phyloP scores from a whole-genome alignment of 2,329 filamentous ascomycete genomes.

The Periglandula ipomoeae region DNA sequence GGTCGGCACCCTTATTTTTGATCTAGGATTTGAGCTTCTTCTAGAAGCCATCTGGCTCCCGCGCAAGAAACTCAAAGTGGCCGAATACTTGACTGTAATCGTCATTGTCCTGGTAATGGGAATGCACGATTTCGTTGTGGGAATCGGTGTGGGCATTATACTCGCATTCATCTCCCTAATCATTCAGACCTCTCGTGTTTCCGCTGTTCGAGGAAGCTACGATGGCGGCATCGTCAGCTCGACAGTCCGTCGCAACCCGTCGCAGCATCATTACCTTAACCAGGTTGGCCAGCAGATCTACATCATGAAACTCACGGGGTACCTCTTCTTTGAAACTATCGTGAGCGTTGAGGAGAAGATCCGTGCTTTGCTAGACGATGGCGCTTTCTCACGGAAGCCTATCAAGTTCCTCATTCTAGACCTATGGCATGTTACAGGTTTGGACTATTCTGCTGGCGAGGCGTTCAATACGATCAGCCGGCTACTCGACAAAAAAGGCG shows the following conservation, averaged over 20 bases:
- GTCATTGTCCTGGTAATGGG: slow-evolving; percentile 94
- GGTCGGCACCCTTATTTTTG: slow-evolving; percentile 89
- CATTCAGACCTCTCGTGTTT: slow-evolving; percentile 81
- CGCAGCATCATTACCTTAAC: slow-evolving; percentile 78
- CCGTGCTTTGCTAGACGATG: slow-evolving; percentile 70
- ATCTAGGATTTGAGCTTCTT: slow-evolving; percentile 86
- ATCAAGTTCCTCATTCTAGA: slow-evolving; percentile 89
- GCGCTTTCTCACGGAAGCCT: slow-evolving; percentile 65
- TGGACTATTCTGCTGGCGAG: slow-evolving; percentile 94
- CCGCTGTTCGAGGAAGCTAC: slow-evolving; percentile 83
- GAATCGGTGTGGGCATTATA: slow-evolving; percentile 85
- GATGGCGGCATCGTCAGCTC: slow-evolving; percentile 83
- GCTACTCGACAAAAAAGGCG: slow-evolving; percentile 65
- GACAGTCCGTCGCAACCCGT: slow-evolving; percentile 82
- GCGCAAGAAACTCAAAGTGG: slow-evolving; percentile 73
- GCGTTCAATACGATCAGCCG: slow-evolving; percentile 90
- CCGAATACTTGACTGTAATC: slow-evolving; percentile 85
- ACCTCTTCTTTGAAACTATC: slow-evolving; percentile 97
- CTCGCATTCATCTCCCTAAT: slow-evolving; percentile 87
- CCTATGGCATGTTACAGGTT: slow-evolving; percentile 77
- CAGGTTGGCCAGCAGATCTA: slow-evolving; percentile 82
- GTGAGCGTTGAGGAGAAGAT: slow-evolving; percentile 90
- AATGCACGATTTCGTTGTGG: slow-evolving; percentile 89
- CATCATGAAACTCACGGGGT: slow-evolving; percentile 85
- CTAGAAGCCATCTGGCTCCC: slow-evolving; percentile 83